Base-by-base conservation (phyloP, 768 basidiomycete species). In the Leccinum disarticulatum region DNA sequence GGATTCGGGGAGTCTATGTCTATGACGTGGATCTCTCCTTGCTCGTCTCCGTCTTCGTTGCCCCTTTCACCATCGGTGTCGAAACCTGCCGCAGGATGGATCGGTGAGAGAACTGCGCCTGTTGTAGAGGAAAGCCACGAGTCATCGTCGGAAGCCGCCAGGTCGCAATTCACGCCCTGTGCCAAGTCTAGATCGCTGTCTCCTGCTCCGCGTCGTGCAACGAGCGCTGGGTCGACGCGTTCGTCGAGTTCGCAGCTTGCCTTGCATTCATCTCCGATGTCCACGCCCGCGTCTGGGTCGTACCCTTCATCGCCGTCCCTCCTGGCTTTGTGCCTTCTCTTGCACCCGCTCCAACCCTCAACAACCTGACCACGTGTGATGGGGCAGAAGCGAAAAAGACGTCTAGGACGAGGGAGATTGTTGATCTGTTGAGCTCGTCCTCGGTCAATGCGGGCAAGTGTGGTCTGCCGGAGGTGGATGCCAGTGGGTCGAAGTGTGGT, bases 351-450 rank as follows among this genome's bases (percentile, higher is more conserved):
- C 25, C 25, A 25, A 25, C 25, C 25, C 25, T 25, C 25, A 25
- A 3, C 25, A 25, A 25, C 25, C 25, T 3, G 25, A 25, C 25
- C 25, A 25, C 25, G 25, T 25, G 25, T 3, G 25, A 25, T 25
- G 25, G 2, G 25, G 25, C 2, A 25, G 25, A 25, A 25, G 25
- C 25, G 25, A 25, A 25, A 25, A 25, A 25, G 1, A 22, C 22
- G 22, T 71, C 70, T 31, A 61, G 68, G 43, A 71, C 70, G 59
- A 66, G 70, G 25, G 70, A 72, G 59, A 72, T 71, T 43, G 70
- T 71, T 1, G 70, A 71, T 54, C 63, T 59, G 28, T n/a, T 71
- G 58, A 63, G 69, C 56, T 70, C 66, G 35, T 66, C 61, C 48
- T 69, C 68, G 33, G 53, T 70, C 14, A 69, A 69, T 57, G 59